Base-by-base conservation (phyloP, 768 basidiomycete species). In the Psilocybe cubensis region DNA sequence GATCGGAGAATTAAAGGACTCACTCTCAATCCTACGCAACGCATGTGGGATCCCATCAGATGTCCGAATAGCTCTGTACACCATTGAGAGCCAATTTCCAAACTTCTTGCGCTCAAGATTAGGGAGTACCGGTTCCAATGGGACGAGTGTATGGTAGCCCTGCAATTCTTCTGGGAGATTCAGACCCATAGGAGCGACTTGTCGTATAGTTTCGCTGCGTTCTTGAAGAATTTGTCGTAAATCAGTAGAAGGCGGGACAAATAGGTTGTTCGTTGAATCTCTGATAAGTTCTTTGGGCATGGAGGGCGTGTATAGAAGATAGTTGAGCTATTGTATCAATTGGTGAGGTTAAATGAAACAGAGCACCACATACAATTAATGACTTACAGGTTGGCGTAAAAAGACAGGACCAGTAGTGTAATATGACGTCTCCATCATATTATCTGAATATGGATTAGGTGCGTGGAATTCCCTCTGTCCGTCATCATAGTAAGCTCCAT, bases 1-100 rank as follows among this genome's bases (percentile, higher is more conserved):
- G 42, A 43, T 41, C 9, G 53, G 4, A 54, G 17, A 58, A 45
- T 27, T 12, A 18, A 49, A 29, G 9, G 23, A 68, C 87, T 58
- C 58, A 94, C 96, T 94, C 76, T 98, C 96, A 29, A 98, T 82
- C 52, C 97, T 82, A 53, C 94, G 79, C 56, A 99, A 74, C 24
- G 79, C 83, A 65, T 97, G 95, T 0, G 88, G 75, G 41, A 80
- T 70, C 1, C 95, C 96, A 70, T 98, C 94, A 21, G 79, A 79
- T 5, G 83, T 79, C 60, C 85, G 88, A 35, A 83, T 84, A 0
- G 94, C 97, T 31, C 90, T 85, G 67, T 97, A 98, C 4, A 94
- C 85, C 1, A 84, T 86, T 1, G 90, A 91, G 60, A 87, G 84
- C 86, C 92, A 95, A 61, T 85, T 92, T n/a, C 86, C 87, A 42